Evolutionary conservation across 1,139 yeast genomes (phyloP), one percentile per base, ranked within the genome.

Genomic region (Candida sanyaensis): DNA sequence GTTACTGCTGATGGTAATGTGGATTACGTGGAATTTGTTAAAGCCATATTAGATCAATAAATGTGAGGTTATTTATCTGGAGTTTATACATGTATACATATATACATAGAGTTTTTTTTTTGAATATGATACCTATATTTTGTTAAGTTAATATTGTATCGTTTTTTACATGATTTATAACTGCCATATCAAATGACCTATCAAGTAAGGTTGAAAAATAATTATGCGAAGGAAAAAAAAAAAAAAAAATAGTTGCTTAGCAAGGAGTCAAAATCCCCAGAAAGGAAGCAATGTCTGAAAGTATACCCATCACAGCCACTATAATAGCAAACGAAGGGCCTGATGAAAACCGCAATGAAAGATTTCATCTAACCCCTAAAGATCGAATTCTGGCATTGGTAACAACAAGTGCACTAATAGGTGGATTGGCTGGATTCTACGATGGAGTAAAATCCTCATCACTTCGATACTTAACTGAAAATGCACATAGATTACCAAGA

Each of bases 1-100:
- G 93, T 92, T 47, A 90, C 96, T 48, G 80, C 90, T 57, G 98
- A 93, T 55, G 97, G 97, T 49, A 89, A 89, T 61, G 96, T 95
- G 52, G 96, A 95, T 69, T 95, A 95, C 66, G 91, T 87, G 49
- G 95, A 91, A 66, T 93, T 93, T 68, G 97, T 92, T 61, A 92
- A 91, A 77, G 86, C 93, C 53, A 89, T 92, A 56, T 80, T 92
- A 65, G 96, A 96, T 61, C 97, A 91, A 73, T 91, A 75, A 50
- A 37, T 50, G 27, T 9, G 13, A 29, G 30, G 9, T 6, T 26
- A 26, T 8, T 26, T 17, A 17, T 17, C 21, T 17, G 21, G 3
- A 2, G 5, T 26, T 26, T 26, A 26, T 26, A 37, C 21, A 26
- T 24, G 11, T 12, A 37, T 37, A 12, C 26, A 37, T 17, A 11